These are phyloP conservation scores for Petasospora fabianii DNA, from an alignment of 1,139 yeast species.

Conservation along the genomic window DNA sequence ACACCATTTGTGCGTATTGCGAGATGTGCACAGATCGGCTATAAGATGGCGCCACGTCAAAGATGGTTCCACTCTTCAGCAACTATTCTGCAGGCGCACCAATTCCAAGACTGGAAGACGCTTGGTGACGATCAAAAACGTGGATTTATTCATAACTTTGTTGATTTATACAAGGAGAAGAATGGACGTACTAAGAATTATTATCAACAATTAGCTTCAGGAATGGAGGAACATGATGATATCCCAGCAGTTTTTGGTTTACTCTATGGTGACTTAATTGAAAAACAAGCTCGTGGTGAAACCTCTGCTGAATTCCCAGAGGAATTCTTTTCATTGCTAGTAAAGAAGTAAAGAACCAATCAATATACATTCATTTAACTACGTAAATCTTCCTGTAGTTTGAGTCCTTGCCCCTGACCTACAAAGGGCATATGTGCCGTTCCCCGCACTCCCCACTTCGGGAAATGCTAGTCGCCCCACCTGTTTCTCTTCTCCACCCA, in stretches of 20 bases:
- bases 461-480: no score
- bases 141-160: slow-evolving; percentile 28
- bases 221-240: slow-evolving; percentile 34
- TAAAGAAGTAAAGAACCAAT: slow-evolving; percentile 9
- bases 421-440: no score
- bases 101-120: slow-evolving; percentile 30
- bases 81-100: background rate
- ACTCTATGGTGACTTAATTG: slow-evolving; percentile 31
- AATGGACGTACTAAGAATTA: slow-evolving; percentile 29
- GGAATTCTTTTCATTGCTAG: slow-evolving; percentile 21
- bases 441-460: no score
- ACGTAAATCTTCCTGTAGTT: no score
- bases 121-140: slow-evolving; percentile 26
- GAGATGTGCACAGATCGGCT: background rate
- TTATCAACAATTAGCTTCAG: slow-evolving; percentile 30
- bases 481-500: no score
- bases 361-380: no score
- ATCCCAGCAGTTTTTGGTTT: slow-evolving; percentile 34
- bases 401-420: no score
- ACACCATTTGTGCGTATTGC: background rate
- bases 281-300: slow-evolving; percentile 19
- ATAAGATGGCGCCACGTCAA: background rate
- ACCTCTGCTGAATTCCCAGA: slow-evolving; percentile 24
- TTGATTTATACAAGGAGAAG: slow-evolving; percentile 23
- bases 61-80: slow-evolving; percentile 14